Evolutionary conservation across 345 rosid genomes (phyloP).

Genomic region (Pelargonium nanum): DNA sequence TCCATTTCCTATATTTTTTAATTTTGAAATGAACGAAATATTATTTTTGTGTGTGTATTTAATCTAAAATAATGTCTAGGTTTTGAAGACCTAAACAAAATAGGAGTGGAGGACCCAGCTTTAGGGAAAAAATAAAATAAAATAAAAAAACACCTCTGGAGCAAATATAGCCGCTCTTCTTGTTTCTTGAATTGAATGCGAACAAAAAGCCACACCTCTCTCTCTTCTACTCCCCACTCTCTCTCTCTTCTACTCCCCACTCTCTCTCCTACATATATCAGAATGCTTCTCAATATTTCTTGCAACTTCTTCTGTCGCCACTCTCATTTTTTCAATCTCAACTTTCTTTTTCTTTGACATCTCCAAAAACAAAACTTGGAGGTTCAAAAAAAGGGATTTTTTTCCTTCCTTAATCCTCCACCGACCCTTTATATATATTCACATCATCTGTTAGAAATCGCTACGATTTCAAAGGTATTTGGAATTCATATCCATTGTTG

Average conservation of each 20-base stretch:
- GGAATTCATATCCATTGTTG: not conserved
- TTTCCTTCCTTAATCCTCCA: not conserved
- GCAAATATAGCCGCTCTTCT: slow-evolving; percentile 10
- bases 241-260: slow-evolving; percentile 5
- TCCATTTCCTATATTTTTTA: too few relatives aligned
- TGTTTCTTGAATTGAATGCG: slow-evolving; percentile 27
- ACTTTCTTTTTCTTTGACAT: slow-evolving; percentile 10
- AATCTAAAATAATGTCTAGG: not conserved
- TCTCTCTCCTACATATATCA: slow-evolving; percentile 18
- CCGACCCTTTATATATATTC: not conserved
- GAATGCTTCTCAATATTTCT: slow-evolving; percentile 4
- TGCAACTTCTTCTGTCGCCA: not conserved
- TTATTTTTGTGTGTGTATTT: too few relatives aligned
- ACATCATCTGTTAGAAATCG: not conserved
- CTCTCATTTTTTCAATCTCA: not conserved
- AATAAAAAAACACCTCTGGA: not conserved
- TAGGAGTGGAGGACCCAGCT: not conserved
- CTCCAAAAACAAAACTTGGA: not conserved
- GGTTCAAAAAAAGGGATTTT: not conserved
- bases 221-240: slow-evolving; percentile 3
- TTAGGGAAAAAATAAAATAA: not conserved
- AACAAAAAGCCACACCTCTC: slow-evolving; percentile 11
- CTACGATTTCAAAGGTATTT: not conserved
- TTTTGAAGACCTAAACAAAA: not conserved
- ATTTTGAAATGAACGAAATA: too few relatives aligned